A percentile compares a stretch with the other conserved stretches of the same genome.
Conservation (phyloP, 179 eudicot species). For the Silene noctiflora region DNA sequence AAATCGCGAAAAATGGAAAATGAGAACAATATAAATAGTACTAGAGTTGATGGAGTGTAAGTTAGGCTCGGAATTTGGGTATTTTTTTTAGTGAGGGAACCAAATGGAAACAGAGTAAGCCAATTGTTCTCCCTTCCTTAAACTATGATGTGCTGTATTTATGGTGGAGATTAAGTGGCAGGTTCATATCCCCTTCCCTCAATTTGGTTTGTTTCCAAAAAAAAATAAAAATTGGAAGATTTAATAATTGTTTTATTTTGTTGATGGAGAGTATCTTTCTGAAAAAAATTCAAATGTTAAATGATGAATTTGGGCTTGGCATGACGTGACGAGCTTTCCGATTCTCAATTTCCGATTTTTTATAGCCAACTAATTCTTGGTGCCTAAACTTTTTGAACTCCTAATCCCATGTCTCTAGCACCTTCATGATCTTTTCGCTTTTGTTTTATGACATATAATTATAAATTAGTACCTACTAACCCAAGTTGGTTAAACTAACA, state of each 20-base stretch:
- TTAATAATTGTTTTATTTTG: background rate
- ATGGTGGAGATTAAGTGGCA: too few species aligned
- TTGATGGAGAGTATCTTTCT: background rate
- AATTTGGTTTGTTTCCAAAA: too few species aligned
- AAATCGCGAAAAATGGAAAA: too few species aligned
- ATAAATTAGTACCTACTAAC: conserved; percentile 3
- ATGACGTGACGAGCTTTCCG: background rate
- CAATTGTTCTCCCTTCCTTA: too few species aligned
- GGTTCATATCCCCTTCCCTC: too few species aligned
- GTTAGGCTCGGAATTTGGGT: too few species aligned
- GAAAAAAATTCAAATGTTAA: background rate
- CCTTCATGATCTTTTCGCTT: conserved; percentile 3
- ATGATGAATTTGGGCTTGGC: conserved; percentile 2
- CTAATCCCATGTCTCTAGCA: conserved; percentile 10
- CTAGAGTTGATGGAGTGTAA: too few species aligned
- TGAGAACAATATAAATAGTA: too few species aligned
- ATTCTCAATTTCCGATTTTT: background rate
- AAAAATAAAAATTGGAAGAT: background rate
- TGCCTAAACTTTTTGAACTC: background rate
- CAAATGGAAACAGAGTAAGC: too few species aligned
- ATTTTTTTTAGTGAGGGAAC: too few species aligned
- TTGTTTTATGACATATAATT: background rate
- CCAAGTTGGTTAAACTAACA: conserved; percentile 19
- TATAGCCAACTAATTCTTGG: conserved; percentile 9
- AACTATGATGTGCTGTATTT: too few species aligned